A percentile compares a stretch with the other conserved stretches of the same genome.
Evolutionary conservation across 2,329 filamentous ascomycete genomes (phyloP).

Genomic region (Akanthomyces lecanii): DNA sequence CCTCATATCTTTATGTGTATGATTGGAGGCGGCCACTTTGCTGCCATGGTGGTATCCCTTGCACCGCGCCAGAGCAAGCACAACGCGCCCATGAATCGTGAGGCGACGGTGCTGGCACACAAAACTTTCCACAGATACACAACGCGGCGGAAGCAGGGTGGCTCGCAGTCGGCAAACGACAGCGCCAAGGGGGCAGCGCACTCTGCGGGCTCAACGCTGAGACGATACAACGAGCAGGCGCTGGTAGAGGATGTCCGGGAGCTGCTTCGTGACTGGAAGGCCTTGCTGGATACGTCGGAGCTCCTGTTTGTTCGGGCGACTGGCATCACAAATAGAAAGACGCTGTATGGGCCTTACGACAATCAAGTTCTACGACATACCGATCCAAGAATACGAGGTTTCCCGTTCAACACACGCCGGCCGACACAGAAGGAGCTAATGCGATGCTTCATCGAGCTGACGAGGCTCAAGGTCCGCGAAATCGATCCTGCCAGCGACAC

Average conservation of each 20-base stretch:
- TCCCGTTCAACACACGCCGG: constrained; percentile 88
- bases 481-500: constrained; percentile 62
- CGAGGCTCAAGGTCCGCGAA: constrained; percentile 77
- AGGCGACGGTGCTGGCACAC: constrained; percentile 85
- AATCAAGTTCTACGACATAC: constrained; percentile 75
- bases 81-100: constrained; percentile 69
- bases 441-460: constrained; percentile 90
- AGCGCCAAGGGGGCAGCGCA: constrained; percentile 90
- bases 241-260: constrained; percentile 82
- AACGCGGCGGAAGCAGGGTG: constrained; percentile 91
- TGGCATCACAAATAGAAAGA: constrained; percentile 78
- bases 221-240: constrained; percentile 91
- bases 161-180: constrained; percentile 90
- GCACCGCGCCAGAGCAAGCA: constrained; percentile 73
- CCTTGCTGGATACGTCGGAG: constrained; percentile 76
- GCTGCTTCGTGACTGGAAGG: constrained; percentile 79
- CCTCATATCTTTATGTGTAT: constrained; percentile 96
- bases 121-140: constrained; percentile 99
- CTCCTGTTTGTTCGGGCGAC: constrained; percentile 86
- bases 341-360: constrained; percentile 87
- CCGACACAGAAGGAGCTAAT: constrained; percentile 94
- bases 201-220: constrained; percentile 83
- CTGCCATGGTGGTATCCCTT: constrained; percentile 89
- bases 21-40: constrained; percentile 97
- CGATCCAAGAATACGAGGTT: constrained; percentile 76